A percentile compares a stretch with the other conserved stretches of the same genome.
These are phyloP conservation scores for Silene uniflora DNA, from an alignment of 148 eudicot genomes.

Conservation along the genomic window DNA sequence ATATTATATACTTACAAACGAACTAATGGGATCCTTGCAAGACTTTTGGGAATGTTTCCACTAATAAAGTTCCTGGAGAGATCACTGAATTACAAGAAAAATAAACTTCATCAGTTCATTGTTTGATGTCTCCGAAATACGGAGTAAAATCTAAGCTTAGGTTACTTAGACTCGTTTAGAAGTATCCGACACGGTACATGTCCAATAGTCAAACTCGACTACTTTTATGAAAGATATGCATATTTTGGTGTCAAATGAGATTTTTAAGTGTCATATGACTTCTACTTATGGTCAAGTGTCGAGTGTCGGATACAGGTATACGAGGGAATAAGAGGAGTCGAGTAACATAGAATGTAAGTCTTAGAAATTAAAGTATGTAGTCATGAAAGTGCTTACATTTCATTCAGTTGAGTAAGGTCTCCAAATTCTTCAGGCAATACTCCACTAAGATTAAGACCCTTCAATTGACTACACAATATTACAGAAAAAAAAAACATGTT, in stretches of 20 bases:
- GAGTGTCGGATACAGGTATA: no score
- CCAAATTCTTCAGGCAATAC: conserved; percentile 51
- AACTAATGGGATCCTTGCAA: conserved; percentile 42
- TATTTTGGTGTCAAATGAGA: no score
- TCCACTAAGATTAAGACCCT: conserved; percentile 64
- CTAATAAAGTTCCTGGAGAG: conserved; percentile 52
- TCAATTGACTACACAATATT: conserved; percentile 41
- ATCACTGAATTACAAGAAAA: conserved; percentile 41
- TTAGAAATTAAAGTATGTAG: no score
- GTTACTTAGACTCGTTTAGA: no score
- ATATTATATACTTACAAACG: conserved; percentile 40
- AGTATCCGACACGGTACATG: no score
- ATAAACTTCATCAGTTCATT: not conserved
- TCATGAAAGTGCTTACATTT: conserved; percentile 43
- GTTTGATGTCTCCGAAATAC: not conserved
- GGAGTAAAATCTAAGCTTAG: no score
- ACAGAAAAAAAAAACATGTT: not conserved
- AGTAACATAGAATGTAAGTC: no score
- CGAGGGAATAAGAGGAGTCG: no score
- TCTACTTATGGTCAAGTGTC: no score
- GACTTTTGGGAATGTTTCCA: conserved; percentile 58
- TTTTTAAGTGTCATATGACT: no score
- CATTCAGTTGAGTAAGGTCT: conserved; percentile 40
- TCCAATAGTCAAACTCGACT: no score
- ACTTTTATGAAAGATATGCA: no score